Conservation (phyloP, 2,329 filamentous ascomycete genomes). For the Phoma sp. region DNA sequence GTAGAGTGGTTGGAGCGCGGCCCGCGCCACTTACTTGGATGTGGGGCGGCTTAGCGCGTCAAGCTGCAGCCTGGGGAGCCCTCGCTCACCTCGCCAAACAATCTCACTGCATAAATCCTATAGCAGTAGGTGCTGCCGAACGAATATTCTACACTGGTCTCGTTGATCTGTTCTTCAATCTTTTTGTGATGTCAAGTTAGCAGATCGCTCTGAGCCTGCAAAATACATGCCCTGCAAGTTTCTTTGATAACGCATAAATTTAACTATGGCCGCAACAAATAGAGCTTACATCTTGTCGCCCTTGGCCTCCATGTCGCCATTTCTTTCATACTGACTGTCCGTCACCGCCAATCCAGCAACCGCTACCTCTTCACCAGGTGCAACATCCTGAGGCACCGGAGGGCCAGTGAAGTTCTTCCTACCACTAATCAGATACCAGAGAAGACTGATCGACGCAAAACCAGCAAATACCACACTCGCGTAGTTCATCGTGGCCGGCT, state of each 20-base stretch:
- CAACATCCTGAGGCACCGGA: constrained; percentile 45
- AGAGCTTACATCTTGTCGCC: constrained; percentile 22
- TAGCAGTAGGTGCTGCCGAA: neutral
- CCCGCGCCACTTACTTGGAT: constrained; percentile 6
- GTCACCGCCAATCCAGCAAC: constrained; percentile 40
- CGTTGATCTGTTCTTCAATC: no score
- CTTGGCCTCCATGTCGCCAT: constrained; percentile 32
- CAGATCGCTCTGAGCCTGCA: no score
- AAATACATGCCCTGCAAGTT: no score
- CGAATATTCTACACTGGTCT: neutral
- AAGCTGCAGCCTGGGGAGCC: neutral
- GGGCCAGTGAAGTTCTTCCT: constrained; percentile 48
- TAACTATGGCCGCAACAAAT: neutral
- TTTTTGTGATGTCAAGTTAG: no score
- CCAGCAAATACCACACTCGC: constrained; percentile 51
- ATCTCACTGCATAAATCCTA: no score
- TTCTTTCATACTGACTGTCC: constrained; percentile 36
- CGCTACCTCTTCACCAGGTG: constrained; percentile 42
- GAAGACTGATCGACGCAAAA: constrained; percentile 45
- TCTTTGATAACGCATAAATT: neutral
- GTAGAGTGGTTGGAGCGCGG: constrained; percentile 24
- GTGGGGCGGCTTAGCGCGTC: constrained; percentile 7
- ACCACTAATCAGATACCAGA: constrained; percentile 48
- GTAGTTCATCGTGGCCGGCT: constrained; percentile 53
- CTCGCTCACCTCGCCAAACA: no score